Conservation (phyloP, 345 rosid genomes). For the Salix arbutifolia region DNA sequence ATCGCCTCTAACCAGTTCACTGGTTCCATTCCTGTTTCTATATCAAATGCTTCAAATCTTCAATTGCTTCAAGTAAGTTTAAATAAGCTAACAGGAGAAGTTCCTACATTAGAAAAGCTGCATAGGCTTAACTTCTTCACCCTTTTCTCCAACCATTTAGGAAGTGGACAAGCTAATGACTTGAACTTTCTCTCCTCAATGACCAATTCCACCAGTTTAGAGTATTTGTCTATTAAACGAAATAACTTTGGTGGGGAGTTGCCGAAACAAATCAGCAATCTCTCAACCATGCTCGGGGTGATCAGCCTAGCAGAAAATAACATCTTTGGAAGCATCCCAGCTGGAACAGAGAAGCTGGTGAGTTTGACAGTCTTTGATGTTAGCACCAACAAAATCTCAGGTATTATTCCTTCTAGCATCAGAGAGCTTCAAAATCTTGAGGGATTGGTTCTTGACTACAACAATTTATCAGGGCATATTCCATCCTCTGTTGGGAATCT, state of each 20-base stretch:
- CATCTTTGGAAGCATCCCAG: conserved; percentile 17
- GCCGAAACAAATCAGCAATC: conserved; percentile 13
- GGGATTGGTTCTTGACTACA: neutral
- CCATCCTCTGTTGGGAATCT: conserved; percentile 28
- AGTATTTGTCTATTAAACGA: neutral
- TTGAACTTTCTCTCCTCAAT: conserved; percentile 7
- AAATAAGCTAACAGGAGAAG: neutral
- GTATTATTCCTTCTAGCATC: conserved; percentile 4
- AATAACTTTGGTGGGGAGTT: conserved; percentile 4
- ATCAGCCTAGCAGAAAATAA: neutral
- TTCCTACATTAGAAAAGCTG: neutral
- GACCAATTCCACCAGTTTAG: neutral
- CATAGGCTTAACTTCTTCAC: neutral
- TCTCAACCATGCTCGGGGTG: neutral
- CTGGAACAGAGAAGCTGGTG: conserved; percentile 15
- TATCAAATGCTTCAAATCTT: conserved; percentile 10
- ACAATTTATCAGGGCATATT: conserved; percentile 14
- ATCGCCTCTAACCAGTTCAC: neutral
- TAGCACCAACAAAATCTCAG: conserved; percentile 2
- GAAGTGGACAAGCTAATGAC: neutral
- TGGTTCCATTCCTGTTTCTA: neutral
- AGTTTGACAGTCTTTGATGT: neutral
- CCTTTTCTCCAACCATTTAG: neutral
- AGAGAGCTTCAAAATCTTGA: conserved; percentile 15
- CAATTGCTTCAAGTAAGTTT: neutral